Conservation (phyloP, 306 rosid species). For the Cucurbita argyrosperma region DNA sequence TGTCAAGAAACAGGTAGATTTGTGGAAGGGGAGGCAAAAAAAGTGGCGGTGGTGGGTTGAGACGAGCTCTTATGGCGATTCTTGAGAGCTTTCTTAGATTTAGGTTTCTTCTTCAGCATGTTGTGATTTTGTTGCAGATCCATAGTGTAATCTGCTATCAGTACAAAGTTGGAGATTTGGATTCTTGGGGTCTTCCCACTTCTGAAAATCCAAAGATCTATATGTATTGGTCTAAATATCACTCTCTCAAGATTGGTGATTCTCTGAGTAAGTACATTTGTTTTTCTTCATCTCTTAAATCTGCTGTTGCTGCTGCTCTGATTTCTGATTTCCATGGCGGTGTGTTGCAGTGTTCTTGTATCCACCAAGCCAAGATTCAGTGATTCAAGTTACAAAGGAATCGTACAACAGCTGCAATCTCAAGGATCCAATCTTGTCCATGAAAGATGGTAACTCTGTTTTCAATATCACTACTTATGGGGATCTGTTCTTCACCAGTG, state of each 20-base stretch:
- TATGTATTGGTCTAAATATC: constrained; percentile 59
- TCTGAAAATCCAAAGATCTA: constrained; percentile 52
- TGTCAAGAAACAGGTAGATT: constrained; percentile 1
- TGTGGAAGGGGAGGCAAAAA: not conserved
- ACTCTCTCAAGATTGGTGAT: constrained; percentile 57
- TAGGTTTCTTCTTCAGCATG: constrained; percentile 5
- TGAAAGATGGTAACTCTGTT: constrained; percentile 76
- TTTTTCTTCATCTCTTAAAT: not conserved
- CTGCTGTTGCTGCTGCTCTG: not conserved
- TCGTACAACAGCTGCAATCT: constrained; percentile 56
- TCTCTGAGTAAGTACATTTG: constrained; percentile 58
- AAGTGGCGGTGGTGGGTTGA: not conserved
- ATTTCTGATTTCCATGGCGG: not conserved
- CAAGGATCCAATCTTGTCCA: constrained; percentile 58
- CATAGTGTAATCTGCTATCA: constrained; percentile 28
- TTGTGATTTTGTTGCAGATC: constrained; percentile 28
- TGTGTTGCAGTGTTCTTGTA: constrained; percentile 55
- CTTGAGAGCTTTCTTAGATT: not conserved
- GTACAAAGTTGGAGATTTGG: constrained; percentile 90
- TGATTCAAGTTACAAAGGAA: constrained; percentile 58
- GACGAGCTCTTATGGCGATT: not conserved
- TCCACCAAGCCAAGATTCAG: constrained; percentile 93
- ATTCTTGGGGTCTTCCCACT: constrained; percentile 70
- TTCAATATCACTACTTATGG: constrained; percentile 62
- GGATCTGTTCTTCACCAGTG: constrained; percentile 69